Evolutionary conservation across 176 grass and related monocot species (phyloP).

Genomic region (Paspalum notatum): DNA sequence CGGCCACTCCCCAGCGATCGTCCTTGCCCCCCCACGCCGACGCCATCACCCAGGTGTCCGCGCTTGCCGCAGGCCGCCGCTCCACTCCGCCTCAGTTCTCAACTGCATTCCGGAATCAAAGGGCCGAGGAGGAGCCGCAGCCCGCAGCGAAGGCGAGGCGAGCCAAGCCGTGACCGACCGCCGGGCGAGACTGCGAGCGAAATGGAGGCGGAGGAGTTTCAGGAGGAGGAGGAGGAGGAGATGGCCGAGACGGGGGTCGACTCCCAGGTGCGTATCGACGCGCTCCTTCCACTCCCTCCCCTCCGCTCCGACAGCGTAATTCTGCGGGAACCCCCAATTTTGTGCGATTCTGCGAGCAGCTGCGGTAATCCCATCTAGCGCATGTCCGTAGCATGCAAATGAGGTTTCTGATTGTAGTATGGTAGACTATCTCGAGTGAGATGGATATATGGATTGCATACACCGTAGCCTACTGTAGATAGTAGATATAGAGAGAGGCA

Average conservation of each 20-base stretch:
- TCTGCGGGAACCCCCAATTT: not conserved
- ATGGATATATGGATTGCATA: too few species aligned
- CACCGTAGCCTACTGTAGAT: too few species aligned
- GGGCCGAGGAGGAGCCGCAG: not conserved
- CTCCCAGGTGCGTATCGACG: slow-evolving; percentile 58
- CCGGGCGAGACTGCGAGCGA: slow-evolving; percentile 9
- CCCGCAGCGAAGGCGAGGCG: not conserved
- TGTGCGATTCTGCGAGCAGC: not conserved
- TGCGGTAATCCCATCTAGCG: not conserved
- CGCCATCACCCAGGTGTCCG: too few species aligned
- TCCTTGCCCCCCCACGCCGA: too few species aligned
- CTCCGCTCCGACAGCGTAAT: slow-evolving; percentile 9
- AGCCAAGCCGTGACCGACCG: not conserved
- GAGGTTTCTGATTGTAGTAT: not conserved
- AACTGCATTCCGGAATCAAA: not conserved
- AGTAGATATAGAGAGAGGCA: too few species aligned
- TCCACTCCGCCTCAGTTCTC: not conserved
- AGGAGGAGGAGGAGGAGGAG: slow-evolving; percentile 45
- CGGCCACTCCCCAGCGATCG: slow-evolving; percentile 4
- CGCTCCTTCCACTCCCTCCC: not conserved
- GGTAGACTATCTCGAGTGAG: too few species aligned
- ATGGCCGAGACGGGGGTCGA: slow-evolving; percentile 59
- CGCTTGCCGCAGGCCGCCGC: not conserved
- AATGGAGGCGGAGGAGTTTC: slow-evolving; percentile 37
- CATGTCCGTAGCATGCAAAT: not conserved